These are phyloP conservation scores for Avicennia marina DNA, from an alignment of 257 asterid genomes.

Conservation along the genomic window DNA sequence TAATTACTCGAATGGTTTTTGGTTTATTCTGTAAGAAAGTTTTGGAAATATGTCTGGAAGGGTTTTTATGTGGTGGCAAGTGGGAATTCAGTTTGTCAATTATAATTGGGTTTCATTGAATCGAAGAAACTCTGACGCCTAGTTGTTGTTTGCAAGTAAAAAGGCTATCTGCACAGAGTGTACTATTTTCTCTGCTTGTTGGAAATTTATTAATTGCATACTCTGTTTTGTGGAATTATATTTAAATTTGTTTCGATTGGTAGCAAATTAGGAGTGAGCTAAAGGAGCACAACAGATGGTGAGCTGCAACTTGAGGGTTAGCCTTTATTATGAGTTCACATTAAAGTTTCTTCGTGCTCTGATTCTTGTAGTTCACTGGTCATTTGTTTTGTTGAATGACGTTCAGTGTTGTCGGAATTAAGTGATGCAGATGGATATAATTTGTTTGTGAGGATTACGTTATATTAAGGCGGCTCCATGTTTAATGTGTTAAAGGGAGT, in stretches of 20 bases:
- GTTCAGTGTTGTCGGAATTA: conserved; percentile 3
- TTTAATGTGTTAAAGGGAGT: neutral
- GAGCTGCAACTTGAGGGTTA: conserved; percentile 8
- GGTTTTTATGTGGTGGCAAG: conserved; percentile 22
- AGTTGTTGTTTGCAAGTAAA: conserved; percentile 9
- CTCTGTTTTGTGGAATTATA: too few relatives aligned
- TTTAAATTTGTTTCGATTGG: neutral
- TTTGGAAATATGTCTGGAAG: neutral
- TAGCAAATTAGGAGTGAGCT: conserved; percentile 5
- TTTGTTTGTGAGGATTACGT: conserved; percentile 4
- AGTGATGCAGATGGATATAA: neutral
- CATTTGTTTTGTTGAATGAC: neutral
- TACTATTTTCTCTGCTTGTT: conserved; percentile 8
- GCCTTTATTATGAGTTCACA: neutral
- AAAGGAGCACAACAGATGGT: neutral
- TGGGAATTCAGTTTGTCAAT: conserved; percentile 30
- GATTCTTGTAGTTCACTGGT: too few relatives aligned
- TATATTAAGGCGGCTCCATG: neutral
- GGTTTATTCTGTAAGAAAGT: conserved; percentile 12
- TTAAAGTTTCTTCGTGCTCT: neutral
- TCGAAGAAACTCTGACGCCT: conserved; percentile 7
- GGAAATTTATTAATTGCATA: neutral
- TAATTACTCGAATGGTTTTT: conserved; percentile 10
- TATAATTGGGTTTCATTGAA: conserved; percentile 12
- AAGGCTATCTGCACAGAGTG: conserved; percentile 1